Evolutionary conservation across 177 flowering plant genomes (phyloP).

Genomic region (Telopea speciosissima): DNA sequence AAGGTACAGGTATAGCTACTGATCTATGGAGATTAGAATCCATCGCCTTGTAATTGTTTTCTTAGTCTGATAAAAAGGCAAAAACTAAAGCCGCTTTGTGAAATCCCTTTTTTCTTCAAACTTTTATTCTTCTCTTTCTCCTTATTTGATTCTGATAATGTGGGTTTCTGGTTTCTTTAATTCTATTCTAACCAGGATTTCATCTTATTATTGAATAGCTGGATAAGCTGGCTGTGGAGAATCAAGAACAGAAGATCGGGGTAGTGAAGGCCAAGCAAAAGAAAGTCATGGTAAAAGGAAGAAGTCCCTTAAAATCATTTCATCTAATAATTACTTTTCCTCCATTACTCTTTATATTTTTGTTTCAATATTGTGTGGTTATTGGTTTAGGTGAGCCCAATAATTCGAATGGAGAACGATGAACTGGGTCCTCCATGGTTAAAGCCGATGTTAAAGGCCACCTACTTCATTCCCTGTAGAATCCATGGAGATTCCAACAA

Average conservation of each 20-base stretch:
- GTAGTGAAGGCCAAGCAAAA: conserved; percentile 18
- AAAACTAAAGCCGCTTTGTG: neutral
- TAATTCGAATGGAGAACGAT: conserved; percentile 19
- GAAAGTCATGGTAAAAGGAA: conserved; percentile 23
- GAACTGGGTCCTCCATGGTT: conserved; percentile 62
- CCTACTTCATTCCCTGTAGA: conserved; percentile 50
- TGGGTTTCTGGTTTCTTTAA: no score
- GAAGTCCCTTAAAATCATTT: neutral
- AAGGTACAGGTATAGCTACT: neutral
- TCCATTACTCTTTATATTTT: no score
- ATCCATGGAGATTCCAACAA: conserved; percentile 49
- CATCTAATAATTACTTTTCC: neutral
- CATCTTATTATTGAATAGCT: neutral
- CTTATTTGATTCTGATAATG: conserved; percentile 9
- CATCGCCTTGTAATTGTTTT: neutral
- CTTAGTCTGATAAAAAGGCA: neutral
- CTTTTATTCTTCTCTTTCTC: no score
- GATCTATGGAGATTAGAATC: neutral
- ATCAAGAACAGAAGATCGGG: conserved; percentile 15
- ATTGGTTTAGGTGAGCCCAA: conserved; percentile 37
- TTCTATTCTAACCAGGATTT: conserved; percentile 4
- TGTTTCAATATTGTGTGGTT: neutral
- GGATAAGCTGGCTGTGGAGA: conserved; percentile 29
- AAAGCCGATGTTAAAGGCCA: conserved; percentile 44
- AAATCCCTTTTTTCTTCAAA: neutral